Evolutionary conservation across 2,329 filamentous ascomycete genomes (phyloP), one percentile per base, ranked within the genome.

Genomic region (Aspergillus pseudotamarii): DNA sequence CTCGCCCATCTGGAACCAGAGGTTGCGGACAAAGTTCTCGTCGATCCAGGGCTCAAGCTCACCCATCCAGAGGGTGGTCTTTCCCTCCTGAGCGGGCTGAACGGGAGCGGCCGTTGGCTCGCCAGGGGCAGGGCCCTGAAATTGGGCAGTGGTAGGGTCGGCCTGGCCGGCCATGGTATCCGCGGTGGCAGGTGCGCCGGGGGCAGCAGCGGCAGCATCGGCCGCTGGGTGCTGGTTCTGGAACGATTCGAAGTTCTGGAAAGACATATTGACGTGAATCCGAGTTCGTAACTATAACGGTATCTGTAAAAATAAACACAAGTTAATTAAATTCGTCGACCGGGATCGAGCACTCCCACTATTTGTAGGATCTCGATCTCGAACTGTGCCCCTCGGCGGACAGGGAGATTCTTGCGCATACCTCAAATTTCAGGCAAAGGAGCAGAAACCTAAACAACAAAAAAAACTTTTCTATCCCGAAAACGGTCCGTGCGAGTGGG

Each of bases 21-120:
- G 89, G 72, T 91, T 95, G 81, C 96, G 94, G 76, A 99, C 92
- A 79, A 98, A 99, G 81, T 94, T 96, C 84, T 99, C 95, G 73
- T 99, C 95, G 82, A 99, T 98, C 95, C 95, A 99, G 32, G 93
- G 92, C 81, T 98, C 94, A 68, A 99, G 90, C 79, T 99, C 95
- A 71, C 95, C 95, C 95, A 99, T 99, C 94, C 84, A 86, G 61
- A 86, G 83, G 65, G 84, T 86, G 56, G 83, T 86, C 76, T 86
- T 86, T 57, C 80, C 82, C 63, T 87, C 85, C 66, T 79, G 81
- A 59, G 82, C 81, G 63, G 82, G 80, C 75, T 84, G 83, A 67
- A 78, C 80, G 60, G 79, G 69, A 70, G 81, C 73, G 62, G 75
- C 69, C 45, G 73, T 69, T 56, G 78, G 72, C 58, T 80, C 78